Evolutionary conservation across 1,284 basidiomycete genomes (phyloP), one percentile per base, ranked within the genome.

Genomic region (Takashimella koratensis): DNA sequence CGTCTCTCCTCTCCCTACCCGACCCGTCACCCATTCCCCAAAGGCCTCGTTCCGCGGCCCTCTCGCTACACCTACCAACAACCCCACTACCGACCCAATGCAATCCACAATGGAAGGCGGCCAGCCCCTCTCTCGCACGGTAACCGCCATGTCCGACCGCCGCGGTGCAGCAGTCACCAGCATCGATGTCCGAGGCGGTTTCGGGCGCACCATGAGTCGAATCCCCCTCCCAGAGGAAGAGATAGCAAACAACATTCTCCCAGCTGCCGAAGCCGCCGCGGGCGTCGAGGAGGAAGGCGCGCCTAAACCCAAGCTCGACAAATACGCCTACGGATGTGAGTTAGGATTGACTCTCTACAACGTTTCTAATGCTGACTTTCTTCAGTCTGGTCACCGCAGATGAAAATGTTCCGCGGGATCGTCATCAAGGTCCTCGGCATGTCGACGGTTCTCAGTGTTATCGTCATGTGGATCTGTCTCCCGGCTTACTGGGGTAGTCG

Each of bases 401-500:
- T 74, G 49, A 55, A 56, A 3, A 46, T 57, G 26, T 64, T 71
- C 45, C 57, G 72, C 21, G 57, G 55, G 16, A 60, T 72, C 43
- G 64, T 62, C 4, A 50, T 68, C 51, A 73, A 75, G 57, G 68
- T 74, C 43, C 52, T 74, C 5, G 56, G 51, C 2, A 48, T 49
- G 12, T 60, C 64, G 4, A 26, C 59, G 26, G 55, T 69, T 11
- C 49, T 74, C 30, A 66, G 59, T 23, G 68, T 62, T 24, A 20
- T 74, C 6, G 52, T 74, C 58, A 71, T 74, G 64, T 76, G 74
- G 74, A 16, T 59, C 10, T 68, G 66, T 53, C 59, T 70, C 1
- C 68, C 73, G 4, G 36, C 74, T 4, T 80, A 79, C 62, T 81
- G 79, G 79, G 79, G 78, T 19, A 78, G 77, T 10, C 67, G 79